Evolutionary conservation across 768 basidiomycete species (phyloP).

Genomic region (Tulasnella sp.): DNA sequence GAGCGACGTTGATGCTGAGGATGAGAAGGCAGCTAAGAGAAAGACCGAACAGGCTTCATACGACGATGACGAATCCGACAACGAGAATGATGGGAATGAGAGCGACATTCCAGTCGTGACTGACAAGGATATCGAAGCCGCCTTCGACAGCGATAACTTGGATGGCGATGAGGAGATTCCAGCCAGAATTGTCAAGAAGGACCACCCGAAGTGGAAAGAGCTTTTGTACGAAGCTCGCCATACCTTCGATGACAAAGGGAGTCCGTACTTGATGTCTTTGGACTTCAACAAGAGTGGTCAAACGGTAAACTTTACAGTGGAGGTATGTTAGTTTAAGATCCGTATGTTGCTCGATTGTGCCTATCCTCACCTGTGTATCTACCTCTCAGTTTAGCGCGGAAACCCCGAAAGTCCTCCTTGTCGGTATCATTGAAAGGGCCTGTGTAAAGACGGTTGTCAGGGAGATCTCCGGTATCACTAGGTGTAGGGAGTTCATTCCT

Average conservation of each 20-base stretch:
- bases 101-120: constrained; percentile 35
- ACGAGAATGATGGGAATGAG: constrained; percentile 25
- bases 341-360: neutral
- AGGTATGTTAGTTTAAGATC: constrained; percentile 43
- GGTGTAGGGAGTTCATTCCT: constrained; percentile 61
- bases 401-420: constrained; percentile 86
- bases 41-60: constrained; percentile 67
- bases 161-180: constrained; percentile 24
- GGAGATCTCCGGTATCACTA: constrained; percentile 78
- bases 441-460: constrained; percentile 79
- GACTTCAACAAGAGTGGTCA: constrained; percentile 27
- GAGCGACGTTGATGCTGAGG: constrained; percentile 74
- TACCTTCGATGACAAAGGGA: constrained; percentile 56
- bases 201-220: constrained; percentile 19
- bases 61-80: constrained; percentile 36
- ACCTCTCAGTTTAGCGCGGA: constrained; percentile 65
- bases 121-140: constrained; percentile 33
- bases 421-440: constrained; percentile 82
- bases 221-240: constrained; percentile 50
- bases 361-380: constrained; percentile 4
- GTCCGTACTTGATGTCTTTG: constrained; percentile 16
- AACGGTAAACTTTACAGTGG: constrained; percentile 68
- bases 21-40: constrained; percentile 62
- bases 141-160: constrained; percentile 34
- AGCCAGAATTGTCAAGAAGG: neutral